Evolutionary conservation across 805 yeast genomes (phyloP), one percentile per base, ranked within the genome.

Genomic region (Metschnikowia proteae): DNA sequence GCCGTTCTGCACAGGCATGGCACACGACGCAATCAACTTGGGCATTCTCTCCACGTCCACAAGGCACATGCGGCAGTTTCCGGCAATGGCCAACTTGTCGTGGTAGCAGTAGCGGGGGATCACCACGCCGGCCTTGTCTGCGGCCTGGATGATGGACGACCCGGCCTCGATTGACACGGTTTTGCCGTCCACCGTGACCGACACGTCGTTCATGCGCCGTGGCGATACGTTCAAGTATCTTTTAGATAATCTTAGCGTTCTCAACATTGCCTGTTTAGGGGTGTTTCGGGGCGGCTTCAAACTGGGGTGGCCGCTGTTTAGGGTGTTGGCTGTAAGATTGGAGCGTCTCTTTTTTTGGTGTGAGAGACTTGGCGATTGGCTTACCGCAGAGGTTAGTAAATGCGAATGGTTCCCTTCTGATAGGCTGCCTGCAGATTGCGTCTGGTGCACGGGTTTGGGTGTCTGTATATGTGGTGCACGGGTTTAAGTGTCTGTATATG

Each of bases 61-160:
- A 29, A 88, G 79, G 66, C 96, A 88, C 96, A 88, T 88, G 69
- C 96, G 84, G 69, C 96, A 88, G 73, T 88, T 88, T 64, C 96
- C 96, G 9, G 96, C 96, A 63, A 88, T 80, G 32, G 95, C 91
- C 56, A 88, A 78, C 68, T 88, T 87, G 62, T 88, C 96, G 70
- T 88, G 96, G 76, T 86, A 88, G 71, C 96, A 88, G 75, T 88
- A 88, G 57, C 96, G 80, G 37, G 96, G 96, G 45, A 88, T 84
- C 50, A 84, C 77, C 38, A 87, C 91, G 48, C 96, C 96, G 36
- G 96, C 96, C 70, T 84, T 83, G 63, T 88, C 96, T 55, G 92
- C 89, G 45, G 96, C 96, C 71, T 88, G 96, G 63, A 88, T 88
- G 53, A 88, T 83, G 17, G 95, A 84, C 38, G 95, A 80, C 2